These are phyloP conservation scores for Ilex asprella DNA, from an alignment of 257 asterid genomes.

Conservation along the genomic window DNA sequence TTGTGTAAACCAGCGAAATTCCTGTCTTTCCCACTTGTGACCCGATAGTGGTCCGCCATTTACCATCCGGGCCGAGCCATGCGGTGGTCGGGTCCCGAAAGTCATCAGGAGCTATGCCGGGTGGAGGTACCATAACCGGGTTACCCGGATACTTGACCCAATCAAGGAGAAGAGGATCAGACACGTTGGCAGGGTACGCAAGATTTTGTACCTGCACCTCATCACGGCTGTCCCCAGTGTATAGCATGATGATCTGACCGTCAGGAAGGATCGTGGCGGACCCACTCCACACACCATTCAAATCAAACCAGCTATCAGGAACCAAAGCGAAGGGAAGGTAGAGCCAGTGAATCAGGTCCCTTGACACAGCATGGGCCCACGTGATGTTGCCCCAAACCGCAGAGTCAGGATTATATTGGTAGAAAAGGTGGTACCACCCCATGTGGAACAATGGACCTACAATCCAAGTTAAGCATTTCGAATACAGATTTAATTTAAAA, in stretches of 20 bases:
- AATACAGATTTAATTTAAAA: too few relatives aligned
- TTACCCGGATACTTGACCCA: conserved; percentile 2
- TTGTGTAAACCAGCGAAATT: conserved; percentile 55
- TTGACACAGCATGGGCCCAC: conserved; percentile 2
- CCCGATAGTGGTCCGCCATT: not conserved
- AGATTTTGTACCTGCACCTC: not conserved
- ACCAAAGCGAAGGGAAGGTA: not conserved
- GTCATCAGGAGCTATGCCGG: not conserved
- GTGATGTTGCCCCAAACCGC: conserved; percentile 4
- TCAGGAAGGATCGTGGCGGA: conserved; percentile 1
- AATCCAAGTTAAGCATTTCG: not conserved
- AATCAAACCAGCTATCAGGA: not conserved
- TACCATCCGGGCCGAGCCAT: conserved; percentile 12
- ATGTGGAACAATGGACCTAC: conserved; percentile 2
- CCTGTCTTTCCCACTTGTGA: conserved; percentile 34
- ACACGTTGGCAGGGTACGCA: conserved; percentile 1
- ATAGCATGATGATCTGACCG: not conserved
- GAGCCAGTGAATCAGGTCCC: conserved; percentile 4
- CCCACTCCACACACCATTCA: not conserved
- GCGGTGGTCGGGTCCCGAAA: conserved; percentile 11
- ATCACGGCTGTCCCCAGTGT: not conserved
- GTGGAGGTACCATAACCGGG: not conserved
- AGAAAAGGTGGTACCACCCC: conserved; percentile 3
- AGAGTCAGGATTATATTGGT: not conserved
- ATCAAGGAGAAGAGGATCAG: not conserved